phyloP scores from a whole-genome alignment of 495 filamentous ascomycete genomes.

The Aspergillus wentii region DNA sequence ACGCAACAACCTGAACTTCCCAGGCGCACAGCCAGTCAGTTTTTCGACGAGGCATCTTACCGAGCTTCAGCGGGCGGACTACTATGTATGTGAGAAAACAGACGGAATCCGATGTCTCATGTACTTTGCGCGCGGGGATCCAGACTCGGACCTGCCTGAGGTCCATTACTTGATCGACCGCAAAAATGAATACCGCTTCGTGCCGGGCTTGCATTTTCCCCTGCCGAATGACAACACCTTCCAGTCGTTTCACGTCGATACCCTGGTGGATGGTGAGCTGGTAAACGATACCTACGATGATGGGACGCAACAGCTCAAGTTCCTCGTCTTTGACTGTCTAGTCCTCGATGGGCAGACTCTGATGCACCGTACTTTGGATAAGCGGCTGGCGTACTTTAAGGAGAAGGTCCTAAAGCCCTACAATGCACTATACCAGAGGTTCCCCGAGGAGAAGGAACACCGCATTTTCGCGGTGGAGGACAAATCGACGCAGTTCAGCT shows the following conservation, averaged over 20 bases:
- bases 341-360: slow-evolving; percentile 71
- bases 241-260: slow-evolving; percentile 67
- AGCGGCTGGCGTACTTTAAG: slow-evolving; percentile 81
- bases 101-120: slow-evolving; percentile 93
- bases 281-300: slow-evolving; percentile 68
- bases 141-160: slow-evolving; percentile 44
- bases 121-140: slow-evolving; percentile 63
- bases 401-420: slow-evolving; percentile 78
- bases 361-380: slow-evolving; percentile 77
- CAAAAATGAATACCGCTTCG: slow-evolving; percentile 90
- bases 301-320: slow-evolving; percentile 64
- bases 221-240: slow-evolving; percentile 51
- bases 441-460: slow-evolving; percentile 61
- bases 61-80: slow-evolving; percentile 76
- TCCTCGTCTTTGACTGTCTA: slow-evolving; percentile 90
- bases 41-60: slow-evolving; percentile 73
- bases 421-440: slow-evolving; percentile 60
- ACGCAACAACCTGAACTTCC: slow-evolving; percentile 63
- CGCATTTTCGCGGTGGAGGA: slow-evolving; percentile 77
- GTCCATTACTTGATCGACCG: slow-evolving; percentile 88
- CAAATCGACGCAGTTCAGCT: slow-evolving; percentile 82
- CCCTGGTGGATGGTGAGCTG: slow-evolving; percentile 88
- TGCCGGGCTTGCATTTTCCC: slow-evolving; percentile 79
- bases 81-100: slow-evolving; percentile 97
- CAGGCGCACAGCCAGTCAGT: slow-evolving; percentile 92